Conservation (phyloP, 163 green algal genomes). For the Scenedesmus sp. region DNA sequence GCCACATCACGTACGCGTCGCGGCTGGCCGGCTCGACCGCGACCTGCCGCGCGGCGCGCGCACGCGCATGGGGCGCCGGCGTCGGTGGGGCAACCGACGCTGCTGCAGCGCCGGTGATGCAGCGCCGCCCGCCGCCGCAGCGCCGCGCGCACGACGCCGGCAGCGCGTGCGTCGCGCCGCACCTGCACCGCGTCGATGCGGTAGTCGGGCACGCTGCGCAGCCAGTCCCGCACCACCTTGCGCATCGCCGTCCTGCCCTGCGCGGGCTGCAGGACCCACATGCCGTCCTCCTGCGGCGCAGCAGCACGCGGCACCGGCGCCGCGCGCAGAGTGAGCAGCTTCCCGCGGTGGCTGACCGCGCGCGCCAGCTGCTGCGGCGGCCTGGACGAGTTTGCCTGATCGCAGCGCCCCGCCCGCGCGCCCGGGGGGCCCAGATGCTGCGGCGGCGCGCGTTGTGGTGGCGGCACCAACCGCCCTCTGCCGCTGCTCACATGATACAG, state of each 20-base stretch:
- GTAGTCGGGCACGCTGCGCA: slow-evolving; percentile 41
- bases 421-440: too few species aligned
- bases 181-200: neutral
- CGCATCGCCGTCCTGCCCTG: slow-evolving; percentile 26
- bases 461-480: too few species aligned
- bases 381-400: neutral
- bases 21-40: slow-evolving; percentile 1
- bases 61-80: too few species aligned
- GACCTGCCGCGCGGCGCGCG: neutral
- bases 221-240: slow-evolving; percentile 31
- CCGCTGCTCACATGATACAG: slow-evolving; percentile 18
- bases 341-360: neutral
- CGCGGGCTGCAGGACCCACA: slow-evolving; percentile 40
- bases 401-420: neutral
- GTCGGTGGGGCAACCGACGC: too few species aligned
- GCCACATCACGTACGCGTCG: slow-evolving; percentile 38
- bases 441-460: neutral
- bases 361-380: neutral
- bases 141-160: too few species aligned
- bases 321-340: neutral
- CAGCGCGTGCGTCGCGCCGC: too few species aligned
- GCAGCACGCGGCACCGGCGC: neutral
- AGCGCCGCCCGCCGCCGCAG: too few species aligned
- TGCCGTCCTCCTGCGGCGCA: slow-evolving; percentile 32
- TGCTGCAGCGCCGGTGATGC: too few species aligned